phyloP scores from a whole-genome alignment of 2,329 filamentous ascomycete species.

The Fusarium newnesense region DNA sequence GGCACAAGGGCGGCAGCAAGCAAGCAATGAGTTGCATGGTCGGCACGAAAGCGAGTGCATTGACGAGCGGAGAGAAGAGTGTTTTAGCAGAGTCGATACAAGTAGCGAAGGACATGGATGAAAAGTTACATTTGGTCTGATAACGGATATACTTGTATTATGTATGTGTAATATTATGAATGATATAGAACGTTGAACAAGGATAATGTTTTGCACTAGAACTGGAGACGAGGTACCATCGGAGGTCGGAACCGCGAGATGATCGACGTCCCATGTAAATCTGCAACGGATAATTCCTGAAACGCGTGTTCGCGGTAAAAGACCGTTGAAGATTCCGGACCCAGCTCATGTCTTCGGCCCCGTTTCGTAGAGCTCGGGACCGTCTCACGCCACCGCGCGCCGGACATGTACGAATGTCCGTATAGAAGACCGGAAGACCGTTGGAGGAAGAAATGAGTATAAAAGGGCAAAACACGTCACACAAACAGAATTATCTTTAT shows the following conservation, averaged over 20 bases:
- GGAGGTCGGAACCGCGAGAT: neutral
- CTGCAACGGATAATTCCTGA: neutral
- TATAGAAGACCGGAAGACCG: slow-evolving; percentile 9
- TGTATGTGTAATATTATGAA: neutral
- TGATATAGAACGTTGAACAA: neutral
- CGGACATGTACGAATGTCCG: slow-evolving; percentile 25
- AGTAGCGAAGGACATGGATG: slow-evolving; percentile 21
- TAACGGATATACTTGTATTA: neutral
- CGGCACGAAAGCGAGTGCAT: slow-evolving; percentile 11
- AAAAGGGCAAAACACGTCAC: neutral
- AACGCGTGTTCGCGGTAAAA: neutral
- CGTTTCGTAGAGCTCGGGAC: neutral
- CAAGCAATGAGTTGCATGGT: slow-evolving; percentile 54
- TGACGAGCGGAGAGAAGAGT: slow-evolving; percentile 2
- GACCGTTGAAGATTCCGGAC: neutral
- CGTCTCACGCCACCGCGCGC: neutral
- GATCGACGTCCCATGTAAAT: neutral
- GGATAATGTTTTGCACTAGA: neutral
- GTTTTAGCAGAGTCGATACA: slow-evolving; percentile 21
- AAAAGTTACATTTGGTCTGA: neutral
- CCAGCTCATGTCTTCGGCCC: neutral
- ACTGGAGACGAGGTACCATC: neutral
- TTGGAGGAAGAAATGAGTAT: neutral
- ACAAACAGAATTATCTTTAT: rapidly evolving
- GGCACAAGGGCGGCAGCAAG: slow-evolving; percentile 49